phyloP scores from a whole-genome alignment of 1,139 yeast genomes.

The Geotrichum siamense region DNA sequence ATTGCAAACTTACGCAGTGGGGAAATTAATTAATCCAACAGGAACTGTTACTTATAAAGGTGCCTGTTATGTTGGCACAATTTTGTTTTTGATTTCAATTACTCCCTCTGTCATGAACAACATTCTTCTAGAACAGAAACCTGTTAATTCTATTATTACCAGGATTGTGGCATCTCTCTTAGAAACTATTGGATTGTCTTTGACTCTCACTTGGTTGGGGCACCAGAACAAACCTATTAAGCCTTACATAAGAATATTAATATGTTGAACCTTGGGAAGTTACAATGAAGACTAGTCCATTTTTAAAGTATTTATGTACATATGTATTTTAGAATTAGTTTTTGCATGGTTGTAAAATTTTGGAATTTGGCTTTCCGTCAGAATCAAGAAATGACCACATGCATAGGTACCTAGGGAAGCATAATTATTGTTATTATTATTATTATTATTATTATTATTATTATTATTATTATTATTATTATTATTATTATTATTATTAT shows the following conservation, averaged over 20 bases:
- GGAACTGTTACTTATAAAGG: constrained; percentile 37
- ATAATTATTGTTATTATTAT: constrained; percentile 1
- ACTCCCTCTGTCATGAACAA: constrained; percentile 35
- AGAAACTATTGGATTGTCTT: constrained; percentile 40
- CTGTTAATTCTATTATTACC: constrained; percentile 34
- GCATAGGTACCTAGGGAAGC: too few species aligned
- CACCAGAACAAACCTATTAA: constrained; percentile 17
- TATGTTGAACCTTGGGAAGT: background rate
- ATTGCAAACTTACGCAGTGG: constrained; percentile 39
- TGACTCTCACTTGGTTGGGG: constrained; percentile 37
- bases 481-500: too few species aligned
- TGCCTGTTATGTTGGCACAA: constrained; percentile 37
- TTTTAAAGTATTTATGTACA: background rate
- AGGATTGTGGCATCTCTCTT: constrained; percentile 33
- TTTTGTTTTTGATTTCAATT: constrained; percentile 36
- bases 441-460: background rate
- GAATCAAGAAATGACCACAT: too few species aligned
- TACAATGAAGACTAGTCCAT: background rate
- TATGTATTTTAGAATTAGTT: too few species aligned
- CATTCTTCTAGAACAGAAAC: constrained; percentile 34
- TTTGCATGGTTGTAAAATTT: too few species aligned
- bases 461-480: too few species aligned
- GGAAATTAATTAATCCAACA: constrained; percentile 37
- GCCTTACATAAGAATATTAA: constrained; percentile 7
- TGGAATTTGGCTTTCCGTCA: too few species aligned